Evolutionary conservation across 1,284 basidiomycete species (phyloP), one percentile per base, ranked within the genome.

Genomic region (Kalmanozyma brasiliensis): DNA sequence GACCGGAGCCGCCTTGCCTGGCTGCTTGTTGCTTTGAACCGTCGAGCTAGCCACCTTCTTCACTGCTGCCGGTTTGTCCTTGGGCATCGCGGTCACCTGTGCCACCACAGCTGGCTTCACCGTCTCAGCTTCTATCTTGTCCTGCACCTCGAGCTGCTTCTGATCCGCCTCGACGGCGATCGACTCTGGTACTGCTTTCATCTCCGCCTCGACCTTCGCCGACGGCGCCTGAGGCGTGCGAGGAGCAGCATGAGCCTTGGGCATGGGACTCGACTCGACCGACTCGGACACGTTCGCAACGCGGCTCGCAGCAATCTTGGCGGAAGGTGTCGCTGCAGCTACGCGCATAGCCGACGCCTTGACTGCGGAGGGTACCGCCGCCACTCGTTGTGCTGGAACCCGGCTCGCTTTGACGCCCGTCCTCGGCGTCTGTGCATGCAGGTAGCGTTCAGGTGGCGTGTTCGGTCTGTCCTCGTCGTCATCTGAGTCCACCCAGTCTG

Each of bases 391-490:
- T n/a, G 59, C 59, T 8, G 55, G 59, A 4, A 68, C 65, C 14
- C 65, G 26, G 43, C 51, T 68, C 11, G 65, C 65, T 23, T 68
- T 68, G 45, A 62, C 58, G 8, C 46, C 53, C 3, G 53, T 61
- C 2, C 46, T 29, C 0, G 65, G 65, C 6, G 65, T 68, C 19
- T 63, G 60, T 2, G 40, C 35, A n/a, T 36, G 55, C 49, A 52
- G 24, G 0, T 48, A 33, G 13, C 48, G 44, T n/a, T 56, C 51
- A 4, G 56, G 44, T 7, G 63, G 57, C 8, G 56, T 60, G 20
- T 13, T 30, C 3, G 56, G 56, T 19, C 52, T 43, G 1, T 36
- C 37, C 2, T 43, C 41, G 0, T 29, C 38, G 20, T 53, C 51
- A 22, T 52, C 49, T 2, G 26, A 36, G 8, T 52, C 45, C 24